These are phyloP conservation scores for Penicillium sp. DNA, from an alignment of 2,329 filamentous ascomycete genomes.

Conservation along the genomic window DNA sequence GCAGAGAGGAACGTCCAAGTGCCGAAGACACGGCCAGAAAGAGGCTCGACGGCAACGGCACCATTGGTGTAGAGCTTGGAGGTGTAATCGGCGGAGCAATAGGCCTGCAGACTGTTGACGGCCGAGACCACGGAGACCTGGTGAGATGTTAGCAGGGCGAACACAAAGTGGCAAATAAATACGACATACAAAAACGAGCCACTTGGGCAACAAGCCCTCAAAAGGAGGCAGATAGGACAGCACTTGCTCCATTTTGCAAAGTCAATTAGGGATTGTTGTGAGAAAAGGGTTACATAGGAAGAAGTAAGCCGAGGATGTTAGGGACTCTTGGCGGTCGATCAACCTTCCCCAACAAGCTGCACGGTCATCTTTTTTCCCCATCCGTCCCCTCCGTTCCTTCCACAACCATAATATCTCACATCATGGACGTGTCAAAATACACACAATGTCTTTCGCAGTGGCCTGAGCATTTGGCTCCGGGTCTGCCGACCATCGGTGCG, in stretches of 20 bases:
- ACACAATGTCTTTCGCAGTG: conserved; percentile 39
- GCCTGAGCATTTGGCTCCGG: conserved; percentile 40
- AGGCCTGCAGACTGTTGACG: conserved; percentile 83
- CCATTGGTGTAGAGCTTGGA: conserved; percentile 76
- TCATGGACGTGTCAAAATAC: conserved; percentile 42
- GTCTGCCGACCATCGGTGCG: conserved; percentile 42
- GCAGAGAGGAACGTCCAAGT: conserved; percentile 83
- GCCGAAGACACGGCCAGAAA: conserved; percentile 79
- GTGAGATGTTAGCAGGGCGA: conserved; percentile 10
- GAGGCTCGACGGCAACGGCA: conserved; percentile 65
- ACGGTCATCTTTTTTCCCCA: conserved; percentile 17
- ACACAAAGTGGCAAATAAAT: background rate
- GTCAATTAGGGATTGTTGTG: conserved; percentile 1
- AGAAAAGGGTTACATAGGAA: conserved; percentile 6
- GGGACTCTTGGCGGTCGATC: conserved; percentile 30
- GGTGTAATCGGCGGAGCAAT: conserved; percentile 77
- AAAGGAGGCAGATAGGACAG: conserved; percentile 42
- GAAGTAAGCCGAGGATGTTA: conserved; percentile 27
- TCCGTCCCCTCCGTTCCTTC: conserved; percentile 1
- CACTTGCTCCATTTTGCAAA: conserved; percentile 32
- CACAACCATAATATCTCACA: conserved; percentile 8
- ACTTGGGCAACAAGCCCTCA: conserved; percentile 63
- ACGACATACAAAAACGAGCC: conserved; percentile 64
- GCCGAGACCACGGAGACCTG: conserved; percentile 78
- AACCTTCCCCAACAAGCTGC: conserved; percentile 27